Percentiles rank a stretch among this genome's conserved stretches.
These are phyloP conservation scores for Tulasnella sp. DNA, from an alignment of 768 basidiomycete genomes.

Conservation along the genomic window DNA sequence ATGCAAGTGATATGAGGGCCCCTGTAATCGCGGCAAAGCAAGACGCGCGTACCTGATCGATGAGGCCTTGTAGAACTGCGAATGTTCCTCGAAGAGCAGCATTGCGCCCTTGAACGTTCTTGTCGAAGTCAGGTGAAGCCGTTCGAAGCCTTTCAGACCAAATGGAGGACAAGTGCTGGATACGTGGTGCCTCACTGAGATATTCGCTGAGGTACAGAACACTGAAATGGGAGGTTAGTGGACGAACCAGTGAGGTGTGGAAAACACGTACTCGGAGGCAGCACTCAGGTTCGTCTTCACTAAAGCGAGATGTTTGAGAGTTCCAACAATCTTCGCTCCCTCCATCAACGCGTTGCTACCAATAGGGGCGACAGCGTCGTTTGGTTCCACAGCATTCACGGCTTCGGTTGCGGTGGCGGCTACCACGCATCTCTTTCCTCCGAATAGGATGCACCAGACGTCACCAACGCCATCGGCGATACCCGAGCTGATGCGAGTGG, in stretches of 20 bases:
- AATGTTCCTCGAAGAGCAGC: background rate
- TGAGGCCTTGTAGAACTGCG: background rate
- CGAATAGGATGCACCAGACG: background rate
- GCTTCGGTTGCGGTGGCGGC: background rate
- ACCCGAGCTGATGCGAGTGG: background rate
- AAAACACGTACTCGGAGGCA: background rate
- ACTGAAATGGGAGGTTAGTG: background rate
- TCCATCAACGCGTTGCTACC: background rate
- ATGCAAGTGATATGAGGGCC: background rate
- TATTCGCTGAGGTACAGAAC: conserved; percentile 6
- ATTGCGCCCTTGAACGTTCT: background rate
- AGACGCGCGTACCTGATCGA: background rate
- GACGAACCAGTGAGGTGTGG: too few species aligned
- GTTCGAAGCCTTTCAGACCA: background rate
- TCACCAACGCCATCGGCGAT: conserved; percentile 8
- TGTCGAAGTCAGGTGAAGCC: background rate
- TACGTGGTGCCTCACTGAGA: background rate
- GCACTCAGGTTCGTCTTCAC: background rate
- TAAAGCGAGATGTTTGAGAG: background rate
- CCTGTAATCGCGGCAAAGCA: background rate
- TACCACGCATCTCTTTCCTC: background rate
- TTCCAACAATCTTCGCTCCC: background rate
- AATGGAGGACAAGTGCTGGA: background rate
- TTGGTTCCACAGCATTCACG: background rate
- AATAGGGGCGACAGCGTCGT: background rate